These are phyloP conservation scores for Flaveria floridana DNA, from an alignment of 140 eudicot genomes.

Conservation along the genomic window DNA sequence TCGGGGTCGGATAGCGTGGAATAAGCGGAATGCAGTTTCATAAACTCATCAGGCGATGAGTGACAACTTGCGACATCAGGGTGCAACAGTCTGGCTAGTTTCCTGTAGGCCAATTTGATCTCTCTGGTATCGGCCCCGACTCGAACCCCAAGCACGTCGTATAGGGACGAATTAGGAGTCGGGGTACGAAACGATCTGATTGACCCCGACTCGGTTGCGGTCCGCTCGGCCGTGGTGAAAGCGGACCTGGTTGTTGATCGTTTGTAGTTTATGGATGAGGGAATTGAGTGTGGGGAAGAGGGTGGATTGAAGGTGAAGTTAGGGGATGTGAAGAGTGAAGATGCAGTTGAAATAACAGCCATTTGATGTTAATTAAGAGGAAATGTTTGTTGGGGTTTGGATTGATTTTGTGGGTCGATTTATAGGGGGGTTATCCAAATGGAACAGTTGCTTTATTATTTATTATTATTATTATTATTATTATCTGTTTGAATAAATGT, in stretches of 20 bases:
- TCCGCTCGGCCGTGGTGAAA: constrained; percentile 36
- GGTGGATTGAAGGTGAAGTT: constrained; percentile 21
- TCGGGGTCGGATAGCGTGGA: constrained; percentile 56
- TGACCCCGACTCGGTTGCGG: not conserved
- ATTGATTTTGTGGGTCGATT: not conserved
- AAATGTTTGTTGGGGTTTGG: constrained; percentile 9
- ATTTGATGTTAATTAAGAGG: constrained; percentile 14
- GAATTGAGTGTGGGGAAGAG: not conserved
- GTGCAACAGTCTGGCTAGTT: constrained; percentile 61
- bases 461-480: not conserved
- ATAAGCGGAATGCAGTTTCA: constrained; percentile 62
- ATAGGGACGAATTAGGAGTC: constrained; percentile 42
- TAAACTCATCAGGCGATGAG: constrained; percentile 54
- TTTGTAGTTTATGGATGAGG: constrained; percentile 19
- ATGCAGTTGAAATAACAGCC: constrained; percentile 31
- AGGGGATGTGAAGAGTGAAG: constrained; percentile 30
- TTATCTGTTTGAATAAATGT: constrained; percentile 21
- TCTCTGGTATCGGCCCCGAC: constrained; percentile 55
- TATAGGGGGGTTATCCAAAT: constrained; percentile 26
- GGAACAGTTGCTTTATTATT: not conserved
- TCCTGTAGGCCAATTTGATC: constrained; percentile 68
- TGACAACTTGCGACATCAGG: constrained; percentile 56
- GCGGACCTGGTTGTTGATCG: constrained; percentile 37
- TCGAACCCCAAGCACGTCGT: constrained; percentile 61
- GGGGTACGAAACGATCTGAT: constrained; percentile 1